phyloP scores from a whole-genome alignment of 768 basidiomycete species.

The Dioszegia aurantiaca region DNA sequence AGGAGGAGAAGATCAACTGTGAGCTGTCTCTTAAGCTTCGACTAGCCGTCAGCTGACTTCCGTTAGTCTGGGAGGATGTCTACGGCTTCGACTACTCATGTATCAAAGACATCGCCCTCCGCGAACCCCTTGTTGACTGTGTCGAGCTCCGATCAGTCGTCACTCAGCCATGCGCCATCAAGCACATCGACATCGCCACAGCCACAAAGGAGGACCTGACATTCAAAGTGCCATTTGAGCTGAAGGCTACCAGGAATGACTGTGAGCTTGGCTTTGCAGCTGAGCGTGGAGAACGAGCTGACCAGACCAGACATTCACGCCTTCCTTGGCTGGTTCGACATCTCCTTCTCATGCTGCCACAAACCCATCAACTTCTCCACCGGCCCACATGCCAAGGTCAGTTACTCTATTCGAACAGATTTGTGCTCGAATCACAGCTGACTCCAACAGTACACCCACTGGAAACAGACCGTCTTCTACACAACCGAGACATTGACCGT shows the following conservation, averaged over 20 bases:
- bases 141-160: conserved; percentile 95
- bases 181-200: conserved; percentile 87
- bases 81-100: conserved; percentile 99
- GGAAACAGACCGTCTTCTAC: conserved; percentile 89
- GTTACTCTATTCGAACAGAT: conserved; percentile 38
- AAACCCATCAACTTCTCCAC: conserved; percentile 95
- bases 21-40: conserved; percentile 50
- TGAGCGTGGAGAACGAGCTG: neutral
- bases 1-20: conserved; percentile 99
- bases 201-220: conserved; percentile 93
- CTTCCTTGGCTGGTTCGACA: conserved; percentile 99
- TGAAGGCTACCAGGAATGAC: conserved; percentile 82
- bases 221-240: conserved; percentile 74
- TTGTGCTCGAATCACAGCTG: neutral
- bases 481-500: conserved; percentile 59
- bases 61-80: conserved; percentile 95
- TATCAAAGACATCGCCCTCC: conserved; percentile 96
- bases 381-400: conserved; percentile 90
- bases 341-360: conserved; percentile 91
- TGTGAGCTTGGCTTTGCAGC: conserved; percentile 61
- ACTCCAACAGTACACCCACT: conserved; percentile 52
- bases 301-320: conserved; percentile 76
- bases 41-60: conserved; percentile 8
- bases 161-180: conserved; percentile 84
- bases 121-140: conserved; percentile 97